Conservation (phyloP, 495 filamentous ascomycete species). For the Penicillium coprophilum region DNA sequence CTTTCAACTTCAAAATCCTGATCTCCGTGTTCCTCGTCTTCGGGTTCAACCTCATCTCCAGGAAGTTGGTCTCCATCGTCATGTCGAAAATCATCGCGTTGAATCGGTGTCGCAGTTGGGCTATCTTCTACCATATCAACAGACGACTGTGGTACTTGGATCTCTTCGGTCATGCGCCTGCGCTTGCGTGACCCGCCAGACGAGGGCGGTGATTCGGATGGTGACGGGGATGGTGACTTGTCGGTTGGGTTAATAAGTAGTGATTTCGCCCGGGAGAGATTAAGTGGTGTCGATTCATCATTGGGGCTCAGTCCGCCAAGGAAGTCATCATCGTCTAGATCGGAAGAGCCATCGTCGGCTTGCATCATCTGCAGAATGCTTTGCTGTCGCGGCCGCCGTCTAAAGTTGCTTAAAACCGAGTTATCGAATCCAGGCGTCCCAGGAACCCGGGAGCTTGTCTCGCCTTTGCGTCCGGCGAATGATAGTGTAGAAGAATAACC, state of each 20-base stretch:
- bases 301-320: constrained; percentile 61
- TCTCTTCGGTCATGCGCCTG: constrained; percentile 27
- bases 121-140: constrained; percentile 22
- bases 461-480: constrained; percentile 43
- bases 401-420: constrained; percentile 61
- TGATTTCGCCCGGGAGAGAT: constrained; percentile 39
- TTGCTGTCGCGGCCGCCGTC: constrained; percentile 61
- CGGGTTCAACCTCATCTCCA: background rate
- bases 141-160: constrained; percentile 25
- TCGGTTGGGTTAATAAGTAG: constrained; percentile 23
- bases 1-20: background rate
- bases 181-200: constrained; percentile 41
- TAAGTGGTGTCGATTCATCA: constrained; percentile 65
- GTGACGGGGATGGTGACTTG: constrained; percentile 22
- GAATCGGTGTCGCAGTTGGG: constrained; percentile 4
- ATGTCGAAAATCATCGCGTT: background rate
- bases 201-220: constrained; percentile 25
- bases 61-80: background rate
- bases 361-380: constrained; percentile 67
- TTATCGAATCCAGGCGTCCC: constrained; percentile 57
- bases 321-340: constrained; percentile 52
- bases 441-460: constrained; percentile 39
- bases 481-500: constrained; percentile 50
- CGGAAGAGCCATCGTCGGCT: constrained; percentile 47
- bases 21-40: background rate